Evolutionary conservation across 83 land plant genomes (phyloP), one percentile per base, ranked within the genome.

Genomic region (Thuja plicata): DNA sequence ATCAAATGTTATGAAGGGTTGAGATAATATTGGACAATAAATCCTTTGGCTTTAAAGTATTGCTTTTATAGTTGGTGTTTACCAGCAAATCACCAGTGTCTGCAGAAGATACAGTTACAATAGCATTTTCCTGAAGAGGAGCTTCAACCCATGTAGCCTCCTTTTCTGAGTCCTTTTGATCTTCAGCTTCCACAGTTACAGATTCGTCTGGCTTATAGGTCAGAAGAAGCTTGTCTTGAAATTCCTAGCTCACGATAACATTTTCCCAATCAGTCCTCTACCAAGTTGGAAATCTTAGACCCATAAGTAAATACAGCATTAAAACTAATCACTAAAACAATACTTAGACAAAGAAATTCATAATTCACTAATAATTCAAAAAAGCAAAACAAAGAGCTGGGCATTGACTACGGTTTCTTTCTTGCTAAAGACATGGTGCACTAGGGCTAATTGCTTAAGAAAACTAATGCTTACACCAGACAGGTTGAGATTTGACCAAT

Each of bases 11-110:
- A 54, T 50, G 41, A 24, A 30, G 17, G 2, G 38, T 34, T 13
- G 35, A 76, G 15, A 76, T 6, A 76, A 76, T 34, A 76, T 34
- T 76, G 79, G 17, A 13, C 16, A 76, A 34, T 76, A 35, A 10
- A 76, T 13, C 79, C 79, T 38, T 43, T 43, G 45, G 45, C 3
- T 3, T 76, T 38, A 12, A 76, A 76, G 35, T 34, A 35, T 76
- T 34, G 79, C 19, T 32, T 89, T 43, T 41, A 84, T 66, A 46
- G 16, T 43, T 43, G 60, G 45, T 50, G 86, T 89, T 91, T 90
- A 95, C 99, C 97, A 97, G 92, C 57, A 97, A 88, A 90, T 97
- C 99, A 73, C 88, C 92, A 46, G 89, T 88, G 13, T 94, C 95
- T 71, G 87, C 45, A 73, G 88, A 88, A 87, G 87, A 82, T 41